These are phyloP conservation scores for Macrolepiota albuminosa DNA, from an alignment of 768 basidiomycete species.

Conservation along the genomic window DNA sequence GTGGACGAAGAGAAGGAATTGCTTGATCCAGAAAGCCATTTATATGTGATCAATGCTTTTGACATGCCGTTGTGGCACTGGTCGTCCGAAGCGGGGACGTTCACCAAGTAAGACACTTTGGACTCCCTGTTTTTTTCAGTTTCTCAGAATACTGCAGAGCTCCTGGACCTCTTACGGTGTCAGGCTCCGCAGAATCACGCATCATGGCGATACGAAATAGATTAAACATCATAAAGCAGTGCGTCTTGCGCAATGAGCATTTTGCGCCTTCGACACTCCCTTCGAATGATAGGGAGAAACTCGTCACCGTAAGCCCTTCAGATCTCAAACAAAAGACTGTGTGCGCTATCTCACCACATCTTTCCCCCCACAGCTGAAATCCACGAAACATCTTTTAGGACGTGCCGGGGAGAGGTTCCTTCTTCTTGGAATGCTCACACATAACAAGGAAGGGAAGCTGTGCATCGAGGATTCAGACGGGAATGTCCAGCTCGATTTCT, in stretches of 20 bases:
- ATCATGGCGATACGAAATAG: slow-evolving; percentile 79
- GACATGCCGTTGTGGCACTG: slow-evolving; percentile 96
- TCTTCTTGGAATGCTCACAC: slow-evolving; percentile 87
- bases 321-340: neutral
- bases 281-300: slow-evolving; percentile 78
- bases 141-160: slow-evolving; percentile 33
- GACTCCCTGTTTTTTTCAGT: neutral
- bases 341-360: neutral
- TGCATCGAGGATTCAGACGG: slow-evolving; percentile 95
- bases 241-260: slow-evolving; percentile 92
- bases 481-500: slow-evolving; percentile 81
- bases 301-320: slow-evolving; percentile 67
- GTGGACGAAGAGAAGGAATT: slow-evolving; percentile 50
- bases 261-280: slow-evolving; percentile 95
- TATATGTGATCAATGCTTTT: slow-evolving; percentile 84
- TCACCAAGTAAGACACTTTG: slow-evolving; percentile 63
- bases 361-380: slow-evolving; percentile 71
- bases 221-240: slow-evolving; percentile 88
- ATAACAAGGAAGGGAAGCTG: slow-evolving; percentile 85
- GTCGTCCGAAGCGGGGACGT: slow-evolving; percentile 80
- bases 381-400: slow-evolving; percentile 94
- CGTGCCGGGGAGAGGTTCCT: slow-evolving; percentile 87
- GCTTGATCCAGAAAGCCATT: slow-evolving; percentile 76
- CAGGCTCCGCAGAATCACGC: slow-evolving; percentile 80
- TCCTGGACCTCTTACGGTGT: slow-evolving; percentile 54